These are phyloP conservation scores for Rosa multiflora DNA, from an alignment of 306 rosid genomes.

Conservation along the genomic window DNA sequence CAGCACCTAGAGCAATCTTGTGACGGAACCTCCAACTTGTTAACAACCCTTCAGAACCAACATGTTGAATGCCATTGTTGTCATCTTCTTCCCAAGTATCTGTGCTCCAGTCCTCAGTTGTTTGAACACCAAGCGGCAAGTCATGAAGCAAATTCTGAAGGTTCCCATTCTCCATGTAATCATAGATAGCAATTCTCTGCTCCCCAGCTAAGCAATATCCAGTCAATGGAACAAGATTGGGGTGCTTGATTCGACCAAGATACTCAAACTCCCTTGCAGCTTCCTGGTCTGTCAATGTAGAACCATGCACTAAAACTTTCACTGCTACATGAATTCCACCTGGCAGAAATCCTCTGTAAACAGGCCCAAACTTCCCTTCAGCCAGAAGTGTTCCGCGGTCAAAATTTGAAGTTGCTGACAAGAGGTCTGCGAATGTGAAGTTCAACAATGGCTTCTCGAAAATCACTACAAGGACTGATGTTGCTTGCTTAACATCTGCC, in stretches of 20 bases:
- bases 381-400: slow-evolving; percentile 93
- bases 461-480: slow-evolving; percentile 80
- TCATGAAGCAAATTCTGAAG: slow-evolving; percentile 92
- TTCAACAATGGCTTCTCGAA: slow-evolving; percentile 91
- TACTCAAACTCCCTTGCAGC: slow-evolving; percentile 90
- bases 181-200: slow-evolving; percentile 93
- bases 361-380: slow-evolving; percentile 99
- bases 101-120: slow-evolving; percentile 93
- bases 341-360: slow-evolving; percentile 87
- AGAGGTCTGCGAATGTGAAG: slow-evolving; percentile 88
- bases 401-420: slow-evolving; percentile 90
- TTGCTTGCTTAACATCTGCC: slow-evolving; percentile 98
- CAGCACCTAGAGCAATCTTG: slow-evolving; percentile 89
- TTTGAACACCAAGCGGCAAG: slow-evolving; percentile 87
- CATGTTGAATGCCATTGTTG: slow-evolving; percentile 62
- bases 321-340: slow-evolving; percentile 94
- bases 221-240: slow-evolving; percentile 89
- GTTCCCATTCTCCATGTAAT: slow-evolving; percentile 98
- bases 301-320: slow-evolving; percentile 87
- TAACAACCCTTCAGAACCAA: slow-evolving; percentile 74
- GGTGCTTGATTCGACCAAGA: slow-evolving; percentile 98
- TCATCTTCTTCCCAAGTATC: slow-evolving; percentile 88
- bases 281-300: slow-evolving; percentile 86
- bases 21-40: slow-evolving; percentile 92
- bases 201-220: slow-evolving; percentile 99